Conservation (phyloP, 2,329 filamentous ascomycete species). For the Aspergillus quadricinctus region DNA sequence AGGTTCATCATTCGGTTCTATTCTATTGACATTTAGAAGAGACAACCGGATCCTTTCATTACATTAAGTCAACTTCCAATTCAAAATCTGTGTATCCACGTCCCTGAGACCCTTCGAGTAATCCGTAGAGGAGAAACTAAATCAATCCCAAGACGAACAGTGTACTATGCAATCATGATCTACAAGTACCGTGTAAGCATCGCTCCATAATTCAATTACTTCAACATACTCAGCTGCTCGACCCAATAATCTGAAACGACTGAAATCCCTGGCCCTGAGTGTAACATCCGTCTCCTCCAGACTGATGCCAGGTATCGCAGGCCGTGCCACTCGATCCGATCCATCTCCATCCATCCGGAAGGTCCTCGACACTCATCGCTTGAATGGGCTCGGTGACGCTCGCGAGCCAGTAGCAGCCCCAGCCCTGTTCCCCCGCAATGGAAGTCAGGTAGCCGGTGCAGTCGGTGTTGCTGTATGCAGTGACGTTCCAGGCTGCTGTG, state of each 20-base stretch:
- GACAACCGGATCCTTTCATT: not conserved
- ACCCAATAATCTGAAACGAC: not conserved
- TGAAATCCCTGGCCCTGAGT: slow-evolving; percentile 1
- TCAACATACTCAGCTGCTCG: not conserved
- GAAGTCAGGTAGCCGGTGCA: slow-evolving; percentile 1
- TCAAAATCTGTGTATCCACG: not conserved
- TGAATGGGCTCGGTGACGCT: not conserved
- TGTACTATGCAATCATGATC: too few relatives aligned
- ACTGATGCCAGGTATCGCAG: not conserved
- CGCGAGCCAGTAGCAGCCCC: not conserved
- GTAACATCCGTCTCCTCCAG: not conserved
- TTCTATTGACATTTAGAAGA: not conserved
- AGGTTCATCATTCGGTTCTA: not conserved
- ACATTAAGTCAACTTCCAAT: not conserved
- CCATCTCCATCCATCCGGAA: not conserved
- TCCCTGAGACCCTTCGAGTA: too few relatives aligned
- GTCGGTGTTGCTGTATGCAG: not conserved
- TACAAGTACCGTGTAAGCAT: not conserved
- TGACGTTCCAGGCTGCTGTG: slow-evolving; percentile 1
- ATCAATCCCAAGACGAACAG: not conserved
- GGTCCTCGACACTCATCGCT: not conserved
- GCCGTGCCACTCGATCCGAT: not conserved
- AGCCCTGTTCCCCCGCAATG: not conserved
- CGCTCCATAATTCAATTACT: not conserved
- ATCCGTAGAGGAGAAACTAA: not conserved